A percentile compares a stretch with the other conserved stretches of the same genome.
These are phyloP conservation scores for Russula sp. DNA, from an alignment of 768 basidiomycete species.

Conservation along the genomic window DNA sequence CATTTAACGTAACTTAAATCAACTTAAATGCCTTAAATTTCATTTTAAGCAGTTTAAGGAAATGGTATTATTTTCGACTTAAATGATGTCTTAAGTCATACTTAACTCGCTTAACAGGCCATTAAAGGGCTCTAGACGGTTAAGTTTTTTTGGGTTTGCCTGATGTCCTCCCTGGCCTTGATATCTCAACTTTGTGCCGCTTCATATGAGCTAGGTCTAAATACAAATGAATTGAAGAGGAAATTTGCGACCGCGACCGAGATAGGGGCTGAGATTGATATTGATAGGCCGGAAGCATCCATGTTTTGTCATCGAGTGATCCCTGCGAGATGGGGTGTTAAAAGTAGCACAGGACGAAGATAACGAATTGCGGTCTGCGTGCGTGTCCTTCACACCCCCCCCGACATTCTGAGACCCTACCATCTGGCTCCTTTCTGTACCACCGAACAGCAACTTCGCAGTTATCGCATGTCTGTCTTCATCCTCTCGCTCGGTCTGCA, in stretches of 20 bases:
- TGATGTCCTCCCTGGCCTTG: not conserved
- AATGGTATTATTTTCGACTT: too few species aligned
- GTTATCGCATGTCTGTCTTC: conserved; percentile 13
- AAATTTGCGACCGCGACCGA: not conserved
- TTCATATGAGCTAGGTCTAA: not conserved
- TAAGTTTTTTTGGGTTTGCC: too few species aligned
- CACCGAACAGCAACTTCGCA: conserved; percentile 12
- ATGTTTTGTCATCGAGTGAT: not conserved
- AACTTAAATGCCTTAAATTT: too few species aligned
- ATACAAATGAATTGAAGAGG: not conserved
- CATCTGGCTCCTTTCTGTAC: not conserved
- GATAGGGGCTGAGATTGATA: not conserved
- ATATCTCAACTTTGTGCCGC: not conserved
- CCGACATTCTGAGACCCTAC: not conserved
- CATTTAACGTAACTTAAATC: too few species aligned
- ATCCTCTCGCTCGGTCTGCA: conserved; percentile 14
- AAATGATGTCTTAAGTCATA: too few species aligned
- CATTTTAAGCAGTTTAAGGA: too few species aligned
- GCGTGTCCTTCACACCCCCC: too few species aligned
- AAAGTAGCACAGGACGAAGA: not conserved
- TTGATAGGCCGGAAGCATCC: not conserved
- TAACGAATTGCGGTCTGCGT: not conserved
- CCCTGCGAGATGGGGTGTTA: not conserved
- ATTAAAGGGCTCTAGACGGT: too few species aligned
- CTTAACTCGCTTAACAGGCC: too few species aligned